Evolutionary conservation across 2,329 filamentous ascomycete species (phyloP), one percentile per base, ranked within the genome.

Genomic region (Coleophoma eucalyptorum): DNA sequence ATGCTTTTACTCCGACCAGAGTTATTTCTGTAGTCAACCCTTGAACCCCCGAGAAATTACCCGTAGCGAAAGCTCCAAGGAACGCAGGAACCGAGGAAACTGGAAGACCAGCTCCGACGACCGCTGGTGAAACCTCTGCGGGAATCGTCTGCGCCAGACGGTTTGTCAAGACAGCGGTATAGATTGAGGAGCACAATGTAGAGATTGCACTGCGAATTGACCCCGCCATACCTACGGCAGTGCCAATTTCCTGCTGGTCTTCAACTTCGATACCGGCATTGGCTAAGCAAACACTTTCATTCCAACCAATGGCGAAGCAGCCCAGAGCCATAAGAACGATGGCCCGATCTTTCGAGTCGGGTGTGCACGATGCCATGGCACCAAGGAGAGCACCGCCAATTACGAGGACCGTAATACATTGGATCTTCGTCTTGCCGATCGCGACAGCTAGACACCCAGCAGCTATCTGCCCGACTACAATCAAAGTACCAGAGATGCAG

Each of bases 41-140:
- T 2, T 58, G 53, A 8, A 70, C 60, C 5, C 45, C 51, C 3
- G 56, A 59, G 46, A 68, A 66, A 4, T 64, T 52, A 1, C 63
- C 61, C 0, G 62, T 53, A 6, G 63, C 55, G 38, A 72, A 62
- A 0, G 59, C 59, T 1, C 59, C 60, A 7, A 73, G 58, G 49
- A 72, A 72, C 5, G 58, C 60, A 5, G 63, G 55, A 2, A 68
- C 65, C 31, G 66, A 68, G 3, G 63, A 53, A 6, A 61, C 49
- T 3, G 69, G 69, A 10, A 72, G 58, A 5, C 70, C 70, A 12
- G 69, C 69, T n/a, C 55, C 58, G n/a, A 68, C 54, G 0, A 68
- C 57, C 4, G 67, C 67, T 3, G 62, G 56, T 3, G 65, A 62
- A 1, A 71, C 67, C 15, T 61, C 53, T 3, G 50, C 58, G 0